Percentiles rank a stretch among this genome's conserved stretches.
These are phyloP conservation scores for Dendrocalamus latiflorus DNA, from an alignment of 202 grass and related monocot genomes.

Conservation along the genomic window DNA sequence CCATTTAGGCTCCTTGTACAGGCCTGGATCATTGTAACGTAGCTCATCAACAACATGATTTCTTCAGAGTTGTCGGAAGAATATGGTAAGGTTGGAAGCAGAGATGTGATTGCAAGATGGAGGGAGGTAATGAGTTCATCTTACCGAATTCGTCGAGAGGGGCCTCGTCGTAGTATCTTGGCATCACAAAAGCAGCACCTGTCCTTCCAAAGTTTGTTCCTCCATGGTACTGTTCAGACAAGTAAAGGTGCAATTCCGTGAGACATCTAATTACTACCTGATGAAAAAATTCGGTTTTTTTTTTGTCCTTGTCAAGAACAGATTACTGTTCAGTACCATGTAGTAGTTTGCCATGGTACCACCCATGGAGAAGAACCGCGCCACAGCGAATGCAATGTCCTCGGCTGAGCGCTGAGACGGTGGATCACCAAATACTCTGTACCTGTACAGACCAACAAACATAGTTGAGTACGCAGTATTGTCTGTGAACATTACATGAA, in stretches of 20 bases:
- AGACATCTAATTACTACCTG: background rate
- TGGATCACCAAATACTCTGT: slow-evolving; percentile 90
- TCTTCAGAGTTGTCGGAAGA: background rate
- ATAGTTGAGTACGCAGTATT: background rate
- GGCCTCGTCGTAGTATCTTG: slow-evolving; percentile 92
- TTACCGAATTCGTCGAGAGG: slow-evolving; percentile 89
- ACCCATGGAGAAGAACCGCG: slow-evolving; percentile 77
- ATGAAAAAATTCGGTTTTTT: background rate
- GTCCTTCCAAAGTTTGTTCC: slow-evolving; percentile 88
- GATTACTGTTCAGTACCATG: slow-evolving; percentile 56
- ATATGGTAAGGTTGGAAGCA: background rate
- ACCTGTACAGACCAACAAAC: slow-evolving; percentile 40
- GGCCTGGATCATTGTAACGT: slow-evolving; percentile 29
- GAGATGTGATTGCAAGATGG: background rate
- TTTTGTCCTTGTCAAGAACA: background rate
- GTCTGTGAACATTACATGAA: background rate
- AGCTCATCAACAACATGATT: background rate
- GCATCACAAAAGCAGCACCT: slow-evolving; percentile 64
- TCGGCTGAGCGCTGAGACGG: slow-evolving; percentile 85
- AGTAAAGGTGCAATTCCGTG: background rate
- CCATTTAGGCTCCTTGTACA: slow-evolving; percentile 85
- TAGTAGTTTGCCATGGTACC: slow-evolving; percentile 91
- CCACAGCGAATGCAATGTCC: slow-evolving; percentile 78
- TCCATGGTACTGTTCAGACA: slow-evolving; percentile 69
- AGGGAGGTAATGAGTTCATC: background rate